Evolutionary conservation across 2,329 filamentous ascomycete species (phyloP).

Genomic region (Fusarium fracticaudum): DNA sequence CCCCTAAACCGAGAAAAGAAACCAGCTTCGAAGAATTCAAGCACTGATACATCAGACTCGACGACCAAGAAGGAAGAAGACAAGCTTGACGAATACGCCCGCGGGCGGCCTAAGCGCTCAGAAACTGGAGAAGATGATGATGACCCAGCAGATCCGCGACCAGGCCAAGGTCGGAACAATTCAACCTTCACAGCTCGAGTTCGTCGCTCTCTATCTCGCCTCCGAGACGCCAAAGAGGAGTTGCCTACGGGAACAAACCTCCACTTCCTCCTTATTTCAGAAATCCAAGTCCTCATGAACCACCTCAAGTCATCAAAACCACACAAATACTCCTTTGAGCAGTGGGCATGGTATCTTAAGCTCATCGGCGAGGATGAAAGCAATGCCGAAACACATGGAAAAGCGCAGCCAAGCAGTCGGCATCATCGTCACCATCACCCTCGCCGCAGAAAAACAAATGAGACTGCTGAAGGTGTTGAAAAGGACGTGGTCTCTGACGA

Average conservation of each 20-base stretch:
- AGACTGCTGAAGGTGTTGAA: neutral
- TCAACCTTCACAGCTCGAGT: constrained; percentile 47
- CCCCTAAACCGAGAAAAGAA: neutral
- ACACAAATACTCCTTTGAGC: constrained; percentile 79
- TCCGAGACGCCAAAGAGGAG: constrained; percentile 49
- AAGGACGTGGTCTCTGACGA: constrained; percentile 40
- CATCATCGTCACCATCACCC: constrained; percentile 13
- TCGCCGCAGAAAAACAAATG: neutral
- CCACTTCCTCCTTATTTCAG: constrained; percentile 73
- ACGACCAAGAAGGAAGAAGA: constrained; percentile 21
- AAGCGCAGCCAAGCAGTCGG: constrained; percentile 45
- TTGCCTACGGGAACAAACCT: constrained; percentile 61
- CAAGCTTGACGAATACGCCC: neutral
- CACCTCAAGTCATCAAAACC: constrained; percentile 68
- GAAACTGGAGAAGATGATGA: neutral
- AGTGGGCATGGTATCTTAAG: constrained; percentile 86
- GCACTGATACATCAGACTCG: neutral
- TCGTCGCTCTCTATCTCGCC: constrained; percentile 48
- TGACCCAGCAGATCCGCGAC: constrained; percentile 16
- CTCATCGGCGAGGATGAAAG: constrained; percentile 76
- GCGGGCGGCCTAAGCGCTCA: constrained; percentile 14
- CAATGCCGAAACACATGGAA: constrained; percentile 60
- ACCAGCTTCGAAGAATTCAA: neutral
- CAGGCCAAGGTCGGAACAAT: constrained; percentile 24
- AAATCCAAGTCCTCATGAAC: constrained; percentile 72